Conservation (phyloP, 352 stramenopile species). For the Phytophthora palmivora region DNA sequence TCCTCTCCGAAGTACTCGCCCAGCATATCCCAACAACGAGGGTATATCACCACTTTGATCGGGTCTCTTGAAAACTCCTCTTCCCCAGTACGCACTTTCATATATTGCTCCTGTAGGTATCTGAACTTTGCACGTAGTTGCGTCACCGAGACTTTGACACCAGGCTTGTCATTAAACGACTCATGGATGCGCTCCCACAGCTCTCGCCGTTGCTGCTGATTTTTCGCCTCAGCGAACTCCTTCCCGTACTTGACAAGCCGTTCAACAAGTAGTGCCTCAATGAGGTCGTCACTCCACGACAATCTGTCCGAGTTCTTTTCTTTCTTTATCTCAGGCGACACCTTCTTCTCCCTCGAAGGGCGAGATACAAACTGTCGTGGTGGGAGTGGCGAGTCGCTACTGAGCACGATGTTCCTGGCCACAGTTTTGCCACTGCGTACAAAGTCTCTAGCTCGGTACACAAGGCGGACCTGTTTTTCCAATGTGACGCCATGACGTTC, state of each 20-base stretch:
- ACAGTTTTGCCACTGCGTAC: slow-evolving; percentile 29
- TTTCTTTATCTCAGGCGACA: slow-evolving; percentile 8
- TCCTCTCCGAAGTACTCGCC: slow-evolving; percentile 35
- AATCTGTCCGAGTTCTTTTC: slow-evolving; percentile 25
- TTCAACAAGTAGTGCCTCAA: slow-evolving; percentile 34
- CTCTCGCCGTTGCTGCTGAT: slow-evolving; percentile 20
- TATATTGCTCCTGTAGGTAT: slow-evolving; percentile 33
- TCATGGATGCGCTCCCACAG: slow-evolving; percentile 27
- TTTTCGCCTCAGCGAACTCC: slow-evolving; percentile 19
- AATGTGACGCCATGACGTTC: slow-evolving; percentile 31
- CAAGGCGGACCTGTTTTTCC: slow-evolving; percentile 32
- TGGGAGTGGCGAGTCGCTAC: slow-evolving; percentile 19
- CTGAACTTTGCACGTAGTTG: slow-evolving; percentile 38
- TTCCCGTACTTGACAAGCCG: slow-evolving; percentile 27
- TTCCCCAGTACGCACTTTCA: slow-evolving; percentile 20
- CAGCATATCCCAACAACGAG: slow-evolving; percentile 34
- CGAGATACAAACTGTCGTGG: slow-evolving; percentile 22
- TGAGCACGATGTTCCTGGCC: slow-evolving; percentile 16
- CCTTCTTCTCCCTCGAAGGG: slow-evolving; percentile 16
- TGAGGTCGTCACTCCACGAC: slow-evolving; percentile 25
- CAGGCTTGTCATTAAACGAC: slow-evolving; percentile 30
- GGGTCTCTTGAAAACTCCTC: slow-evolving; percentile 10
- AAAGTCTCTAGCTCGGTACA: slow-evolving; percentile 40
- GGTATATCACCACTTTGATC: slow-evolving; percentile 32
- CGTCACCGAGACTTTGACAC: slow-evolving; percentile 18